Base-by-base conservation (phyloP, 352 stramenopile genomes). In the Globisporangium cederbergense region DNA sequence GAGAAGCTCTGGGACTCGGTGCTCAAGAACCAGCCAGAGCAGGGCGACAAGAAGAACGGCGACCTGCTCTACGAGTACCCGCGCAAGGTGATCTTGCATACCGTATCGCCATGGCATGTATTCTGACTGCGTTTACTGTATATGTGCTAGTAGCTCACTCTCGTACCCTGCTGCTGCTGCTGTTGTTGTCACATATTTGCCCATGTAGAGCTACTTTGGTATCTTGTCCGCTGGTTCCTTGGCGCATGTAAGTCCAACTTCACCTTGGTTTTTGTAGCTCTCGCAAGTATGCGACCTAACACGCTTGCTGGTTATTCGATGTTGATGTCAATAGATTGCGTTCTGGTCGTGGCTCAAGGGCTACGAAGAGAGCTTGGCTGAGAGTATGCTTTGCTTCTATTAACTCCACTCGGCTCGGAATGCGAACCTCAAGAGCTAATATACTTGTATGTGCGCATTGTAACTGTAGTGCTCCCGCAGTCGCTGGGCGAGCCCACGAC, bases 261-360 rank as follows among this genome's bases (percentile, higher is more conserved):
- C 20, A 36, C 16, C 20, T 14, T 22, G 5, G 25, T 14, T 6
- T 6, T 10, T 25, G 13, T 14, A 10, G 32, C 49, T 2, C 55
- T 11, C 20, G 42, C 11, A 32, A 43, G 32, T 47, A 30, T 22
- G 6, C 54, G 28, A 22, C 32, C 52, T 45, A 45, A 45, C n/a
- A 4, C 13, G 30, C 18, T 1, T 28, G 4, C 7, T 36, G 32
- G 14, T 47, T n/a, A 13, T 30, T 16, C 45, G 4, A 16, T 43
- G 30, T 43, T 40, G 25, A 47, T 58, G 38, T 34, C 10, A 65
- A 43, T 66, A 95, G 82, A 91, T 95, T 64, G 84, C 86, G 25
- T 95, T 95, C 58, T 95, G 86, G 86, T 93, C 84, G 30, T 95
- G 86, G 86, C 73, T 93, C 57, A 95, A 95, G 64, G 86, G 86